These are phyloP conservation scores for Tetragonia tetragonoides DNA, from an alignment of 148 eudicot genomes.

Conservation along the genomic window DNA sequence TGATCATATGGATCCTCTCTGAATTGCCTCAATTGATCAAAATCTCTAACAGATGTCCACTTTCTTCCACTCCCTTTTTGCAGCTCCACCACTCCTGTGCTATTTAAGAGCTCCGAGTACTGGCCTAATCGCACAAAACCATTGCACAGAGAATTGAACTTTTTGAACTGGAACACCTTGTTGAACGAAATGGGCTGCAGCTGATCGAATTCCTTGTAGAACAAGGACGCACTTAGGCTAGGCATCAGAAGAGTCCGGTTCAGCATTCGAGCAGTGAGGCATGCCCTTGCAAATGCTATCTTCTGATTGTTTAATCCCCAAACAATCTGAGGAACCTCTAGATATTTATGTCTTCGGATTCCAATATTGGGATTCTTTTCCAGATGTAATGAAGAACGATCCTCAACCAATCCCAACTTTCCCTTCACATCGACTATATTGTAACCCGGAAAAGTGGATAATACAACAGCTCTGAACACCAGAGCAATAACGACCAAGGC, in stretches of 20 bases:
- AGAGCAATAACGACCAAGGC: slow-evolving; percentile 42
- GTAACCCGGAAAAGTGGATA: slow-evolving; percentile 34
- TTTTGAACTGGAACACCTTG: slow-evolving; percentile 63
- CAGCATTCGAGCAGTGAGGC: slow-evolving; percentile 77
- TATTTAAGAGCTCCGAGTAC: slow-evolving; percentile 52
- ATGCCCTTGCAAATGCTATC: slow-evolving; percentile 92
- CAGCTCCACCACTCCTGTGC: slow-evolving; percentile 47
- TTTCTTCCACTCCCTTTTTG: slow-evolving; percentile 89
- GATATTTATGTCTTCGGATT: slow-evolving; percentile 44
- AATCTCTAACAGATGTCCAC: slow-evolving; percentile 83
- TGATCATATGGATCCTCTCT: slow-evolving; percentile 40
- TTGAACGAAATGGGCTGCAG: slow-evolving; percentile 74
- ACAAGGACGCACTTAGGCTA: slow-evolving; percentile 84
- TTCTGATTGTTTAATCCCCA: slow-evolving; percentile 99
- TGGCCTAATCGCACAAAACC: slow-evolving; percentile 76
- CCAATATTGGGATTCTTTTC: slow-evolving; percentile 16
- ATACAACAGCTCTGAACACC: slow-evolving; percentile 44
- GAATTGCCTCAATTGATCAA: slow-evolving; percentile 65
- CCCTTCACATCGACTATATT: slow-evolving; percentile 28
- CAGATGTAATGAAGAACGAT: not conserved
- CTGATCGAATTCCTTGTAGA: slow-evolving; percentile 84
- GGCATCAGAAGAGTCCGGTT: slow-evolving; percentile 89
- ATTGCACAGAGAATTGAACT: slow-evolving; percentile 64
- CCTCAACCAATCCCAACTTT: slow-evolving; percentile 19
- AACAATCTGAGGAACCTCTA: slow-evolving; percentile 90